A percentile compares a stretch with the other conserved stretches of the same genome.
Conservation (phyloP, 305 asterid species). For the Fraxinus dipetala region DNA sequence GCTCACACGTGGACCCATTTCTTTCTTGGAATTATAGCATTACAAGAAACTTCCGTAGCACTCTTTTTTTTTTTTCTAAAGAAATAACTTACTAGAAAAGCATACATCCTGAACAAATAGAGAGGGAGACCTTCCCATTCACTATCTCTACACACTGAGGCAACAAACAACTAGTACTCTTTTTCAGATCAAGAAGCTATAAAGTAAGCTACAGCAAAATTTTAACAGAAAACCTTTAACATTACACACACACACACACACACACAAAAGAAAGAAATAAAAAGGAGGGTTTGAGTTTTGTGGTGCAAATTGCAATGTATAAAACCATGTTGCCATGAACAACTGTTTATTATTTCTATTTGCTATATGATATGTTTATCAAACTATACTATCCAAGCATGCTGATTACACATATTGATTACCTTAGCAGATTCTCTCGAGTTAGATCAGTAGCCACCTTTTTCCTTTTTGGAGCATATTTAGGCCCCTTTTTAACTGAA, state of each 20-base stretch:
- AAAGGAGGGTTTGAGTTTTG: neutral
- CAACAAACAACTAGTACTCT: neutral
- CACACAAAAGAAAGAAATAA: neutral
- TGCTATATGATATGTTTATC: neutral
- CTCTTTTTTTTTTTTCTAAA: neutral
- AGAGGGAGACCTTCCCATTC: neutral
- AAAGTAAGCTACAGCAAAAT: neutral
- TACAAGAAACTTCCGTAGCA: neutral
- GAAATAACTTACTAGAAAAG: neutral
- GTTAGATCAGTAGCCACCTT: conserved; percentile 87
- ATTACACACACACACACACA: neutral
- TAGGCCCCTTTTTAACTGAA: conserved; percentile 75
- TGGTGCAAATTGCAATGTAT: neutral
- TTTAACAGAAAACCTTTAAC: neutral
- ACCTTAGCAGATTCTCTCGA: conserved; percentile 88
- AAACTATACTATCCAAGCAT: conserved; percentile 17
- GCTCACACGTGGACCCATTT: neutral
- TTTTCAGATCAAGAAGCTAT: neutral
- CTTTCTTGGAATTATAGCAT: neutral
- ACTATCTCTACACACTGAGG: neutral
- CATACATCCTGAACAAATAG: neutral
- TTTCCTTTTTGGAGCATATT: conserved; percentile 84
- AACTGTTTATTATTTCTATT: conserved; percentile 11
- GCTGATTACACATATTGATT: conserved; percentile 10
- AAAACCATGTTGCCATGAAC: conserved; percentile 43